phyloP scores from a whole-genome alignment of 2,329 filamentous ascomycete species.

The Drechmeria coniospora region DNA sequence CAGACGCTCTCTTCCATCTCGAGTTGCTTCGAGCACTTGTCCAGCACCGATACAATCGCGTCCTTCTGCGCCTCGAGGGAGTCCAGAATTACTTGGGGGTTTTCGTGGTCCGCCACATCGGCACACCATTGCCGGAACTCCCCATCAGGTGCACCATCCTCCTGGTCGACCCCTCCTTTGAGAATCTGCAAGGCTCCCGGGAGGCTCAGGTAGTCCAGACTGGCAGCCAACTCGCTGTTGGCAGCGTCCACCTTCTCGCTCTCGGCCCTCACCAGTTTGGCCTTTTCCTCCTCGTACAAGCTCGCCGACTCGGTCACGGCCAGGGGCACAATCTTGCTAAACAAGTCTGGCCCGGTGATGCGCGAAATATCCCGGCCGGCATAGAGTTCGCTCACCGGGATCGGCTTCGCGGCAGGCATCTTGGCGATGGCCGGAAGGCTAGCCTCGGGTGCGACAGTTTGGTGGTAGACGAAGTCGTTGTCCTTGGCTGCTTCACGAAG shows the following conservation, averaged over 20 bases:
- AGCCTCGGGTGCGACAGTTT: constrained; percentile 74
- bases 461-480: constrained; percentile 98
- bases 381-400: constrained; percentile 91
- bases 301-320: constrained; percentile 93
- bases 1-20: constrained; percentile 97
- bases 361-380: constrained; percentile 93
- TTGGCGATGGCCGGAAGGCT: constrained; percentile 72
- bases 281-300: constrained; percentile 96
- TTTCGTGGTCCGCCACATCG: constrained; percentile 74
- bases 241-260: constrained; percentile 85
- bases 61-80: constrained; percentile 64
- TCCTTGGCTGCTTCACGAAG: constrained; percentile 67
- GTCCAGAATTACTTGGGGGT: constrained; percentile 66
- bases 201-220: constrained; percentile 81
- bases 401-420: constrained; percentile 87
- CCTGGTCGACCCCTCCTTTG: constrained; percentile 83
- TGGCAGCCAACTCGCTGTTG: constrained; percentile 90
- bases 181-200: constrained; percentile 80
- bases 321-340: constrained; percentile 90
- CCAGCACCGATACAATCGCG: constrained; percentile 54
- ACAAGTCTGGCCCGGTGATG: constrained; percentile 93
- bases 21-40: constrained; percentile 71
- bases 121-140: constrained; percentile 92
- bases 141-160: constrained; percentile 73
- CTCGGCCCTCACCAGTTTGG: constrained; percentile 84